These are phyloP conservation scores for Tylopilus sp. DNA, from an alignment of 768 basidiomycete species.

Conservation along the genomic window DNA sequence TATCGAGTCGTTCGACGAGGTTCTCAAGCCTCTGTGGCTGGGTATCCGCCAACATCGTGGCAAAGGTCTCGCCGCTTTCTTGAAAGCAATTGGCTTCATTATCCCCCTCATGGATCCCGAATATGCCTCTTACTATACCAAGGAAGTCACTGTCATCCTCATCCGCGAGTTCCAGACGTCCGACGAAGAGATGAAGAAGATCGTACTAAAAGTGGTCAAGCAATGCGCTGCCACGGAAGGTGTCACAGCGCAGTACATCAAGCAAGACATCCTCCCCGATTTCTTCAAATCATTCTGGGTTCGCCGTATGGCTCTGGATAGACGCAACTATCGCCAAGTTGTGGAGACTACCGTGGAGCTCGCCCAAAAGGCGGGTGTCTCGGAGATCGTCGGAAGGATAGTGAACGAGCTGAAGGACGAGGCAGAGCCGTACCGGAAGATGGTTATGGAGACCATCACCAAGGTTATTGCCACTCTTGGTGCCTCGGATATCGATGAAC, in stretches of 20 bases:
- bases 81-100: constrained; percentile 97
- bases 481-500: constrained; percentile 96
- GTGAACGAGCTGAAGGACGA: constrained; percentile 60
- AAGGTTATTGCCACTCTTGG: constrained; percentile 92
- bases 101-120: constrained; percentile 99
- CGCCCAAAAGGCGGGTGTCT: constrained; percentile 94
- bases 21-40: constrained; percentile 77
- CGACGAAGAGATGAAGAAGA: constrained; percentile 99
- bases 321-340: constrained; percentile 94
- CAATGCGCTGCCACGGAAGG: constrained; percentile 99
- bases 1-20: constrained; percentile 98
- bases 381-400: constrained; percentile 88
- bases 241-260: constrained; percentile 93
- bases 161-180: constrained; percentile 99
- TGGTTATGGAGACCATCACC: constrained; percentile 99
- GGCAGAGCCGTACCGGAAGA: constrained; percentile 87
- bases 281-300: constrained; percentile 99
- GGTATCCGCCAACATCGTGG: constrained; percentile 77
- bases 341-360: constrained; percentile 99
- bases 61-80: constrained; percentile 73
- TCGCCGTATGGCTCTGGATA: constrained; percentile 94
- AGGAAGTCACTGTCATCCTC: constrained; percentile 94
- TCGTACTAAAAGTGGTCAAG: constrained; percentile 97
- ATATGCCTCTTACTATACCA: constrained; percentile 98
- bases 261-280: constrained; percentile 96